Evolutionary conservation across 495 filamentous ascomycete genomes (phyloP), one percentile per base, ranked within the genome.

Genomic region (Bathelium albidoporum): DNA sequence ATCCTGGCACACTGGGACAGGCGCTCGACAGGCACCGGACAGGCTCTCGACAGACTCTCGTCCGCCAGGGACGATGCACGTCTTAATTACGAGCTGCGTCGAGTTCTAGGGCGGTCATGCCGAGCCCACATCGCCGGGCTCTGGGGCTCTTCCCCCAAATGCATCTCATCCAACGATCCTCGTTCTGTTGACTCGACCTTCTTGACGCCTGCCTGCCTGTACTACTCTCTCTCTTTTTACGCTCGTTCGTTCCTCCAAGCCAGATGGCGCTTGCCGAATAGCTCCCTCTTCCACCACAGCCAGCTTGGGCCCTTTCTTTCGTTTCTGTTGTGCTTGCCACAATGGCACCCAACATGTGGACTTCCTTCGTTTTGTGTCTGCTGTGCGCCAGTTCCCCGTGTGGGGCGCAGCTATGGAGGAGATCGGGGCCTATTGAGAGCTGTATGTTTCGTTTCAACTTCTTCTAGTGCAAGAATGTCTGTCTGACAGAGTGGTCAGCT

Each of bases 41-140:
- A 5, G 12, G 29, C n/a, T n/a, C n/a, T n/a, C n/a, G n/a, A n/a
- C n/a, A n/a, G n/a, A n/a, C n/a, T n/a, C n/a, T n/a, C n/a, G n/a
- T n/a, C n/a, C n/a, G n/a, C 49, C 11, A 55, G 49, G 49, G 10
- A 55, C 10, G 20, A 12, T 55, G 49, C 49, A 29, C 20, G 11
- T 26, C 49, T n/a, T 9, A 55, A 55, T 4, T 9, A 20, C 20
- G 24, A 55, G 49, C 26, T 55, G 49, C 22, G 20, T 28, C 3
- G 49, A 55, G 49, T 55, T 55, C 49, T 55, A 55, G 49, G 49
- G 49, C 49, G 49, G 22, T 24, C 12, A 55, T 24, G 20, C 49
- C 24, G 49, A 24, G 43, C 44, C 18, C 12, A 49, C 5, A 5
- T 49, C 18, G 18, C 20, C 44, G 11, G 20, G 11, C 14, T 49